These are phyloP conservation scores for Gossypium trilobum DNA, from an alignment of 441 rosid species.

Conservation along the genomic window DNA sequence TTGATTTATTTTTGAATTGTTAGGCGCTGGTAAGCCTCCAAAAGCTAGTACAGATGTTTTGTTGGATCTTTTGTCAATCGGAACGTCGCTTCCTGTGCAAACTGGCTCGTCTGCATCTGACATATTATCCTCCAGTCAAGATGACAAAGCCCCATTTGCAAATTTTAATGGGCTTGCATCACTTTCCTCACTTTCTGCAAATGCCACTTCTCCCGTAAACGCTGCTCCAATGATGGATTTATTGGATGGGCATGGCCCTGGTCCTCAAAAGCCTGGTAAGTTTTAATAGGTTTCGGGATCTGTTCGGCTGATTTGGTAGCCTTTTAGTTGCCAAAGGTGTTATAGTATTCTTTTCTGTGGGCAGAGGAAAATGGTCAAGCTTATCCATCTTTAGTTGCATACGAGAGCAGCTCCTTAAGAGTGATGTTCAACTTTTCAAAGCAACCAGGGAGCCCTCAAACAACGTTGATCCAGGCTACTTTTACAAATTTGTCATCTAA, in stretches of 20 bases:
- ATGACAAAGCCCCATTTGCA: constrained; percentile 29
- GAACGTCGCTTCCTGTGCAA: constrained; percentile 49
- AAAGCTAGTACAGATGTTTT: constrained; percentile 71
- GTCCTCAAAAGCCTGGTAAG: constrained; percentile 56
- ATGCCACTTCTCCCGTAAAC: constrained; percentile 33
- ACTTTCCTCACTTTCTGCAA: constrained; percentile 28
- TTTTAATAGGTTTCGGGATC: constrained; percentile 1
- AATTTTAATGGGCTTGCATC: constrained; percentile 45
- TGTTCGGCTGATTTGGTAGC: background rate
- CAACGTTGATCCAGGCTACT: constrained; percentile 56
- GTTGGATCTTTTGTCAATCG: constrained; percentile 78
- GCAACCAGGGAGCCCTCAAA: constrained; percentile 60
- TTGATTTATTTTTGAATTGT: constrained; percentile 13
- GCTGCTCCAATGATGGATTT: constrained; percentile 64
- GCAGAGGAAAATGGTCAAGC: constrained; percentile 48
- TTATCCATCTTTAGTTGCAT: constrained; percentile 70
- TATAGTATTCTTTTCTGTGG: constrained; percentile 13
- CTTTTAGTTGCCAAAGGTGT: background rate
- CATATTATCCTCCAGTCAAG: constrained; percentile 45
- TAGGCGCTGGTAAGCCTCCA: constrained; percentile 54
- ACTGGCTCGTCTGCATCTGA: constrained; percentile 42
- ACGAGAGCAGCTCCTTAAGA: constrained; percentile 70
- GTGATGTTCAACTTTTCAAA: constrained; percentile 74
- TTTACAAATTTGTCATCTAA: constrained; percentile 64
- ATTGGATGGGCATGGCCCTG: constrained; percentile 66